A percentile compares a stretch with the other conserved stretches of the same genome.
These are phyloP conservation scores for Rhodotorula sp. DNA, from an alignment of 1,284 basidiomycete genomes.

Conservation along the genomic window DNA sequence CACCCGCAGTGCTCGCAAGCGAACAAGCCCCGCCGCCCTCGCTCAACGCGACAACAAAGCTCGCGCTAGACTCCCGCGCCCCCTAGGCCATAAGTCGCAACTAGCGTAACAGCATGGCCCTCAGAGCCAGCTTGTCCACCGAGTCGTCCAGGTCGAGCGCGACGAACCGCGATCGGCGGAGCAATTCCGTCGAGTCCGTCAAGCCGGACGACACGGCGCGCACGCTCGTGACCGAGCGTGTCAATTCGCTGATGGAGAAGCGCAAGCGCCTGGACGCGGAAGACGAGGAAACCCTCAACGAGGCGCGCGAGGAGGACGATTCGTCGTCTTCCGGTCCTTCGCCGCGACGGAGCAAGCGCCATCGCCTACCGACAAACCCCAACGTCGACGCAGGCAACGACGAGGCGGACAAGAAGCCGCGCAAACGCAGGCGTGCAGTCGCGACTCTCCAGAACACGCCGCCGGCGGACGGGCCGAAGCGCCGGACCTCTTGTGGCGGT, in stretches of 20 bases:
- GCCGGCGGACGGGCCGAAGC: background rate
- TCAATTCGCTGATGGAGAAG: background rate
- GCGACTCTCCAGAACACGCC: background rate
- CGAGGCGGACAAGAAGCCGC: background rate
- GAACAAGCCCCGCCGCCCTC: too few relatives aligned
- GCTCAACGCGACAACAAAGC: too few relatives aligned
- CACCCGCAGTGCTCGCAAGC: too few relatives aligned
- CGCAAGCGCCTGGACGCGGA: fast-evolving
- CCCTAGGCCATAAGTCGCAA: too few relatives aligned
- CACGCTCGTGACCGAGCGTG: background rate
- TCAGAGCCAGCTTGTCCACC: background rate
- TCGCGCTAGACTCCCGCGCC: too few relatives aligned
- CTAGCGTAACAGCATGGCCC: background rate
- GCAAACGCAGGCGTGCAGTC: background rate
- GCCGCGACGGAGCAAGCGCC: background rate
- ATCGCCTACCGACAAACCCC: too few relatives aligned
- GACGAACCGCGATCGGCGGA: background rate
- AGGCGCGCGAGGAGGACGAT: too few relatives aligned
- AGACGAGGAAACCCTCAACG: background rate
- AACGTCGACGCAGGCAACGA: background rate
- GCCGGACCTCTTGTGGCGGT: fast-evolving
- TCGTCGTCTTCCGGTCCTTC: background rate
- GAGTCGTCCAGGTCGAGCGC: background rate
- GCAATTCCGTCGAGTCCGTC: background rate
- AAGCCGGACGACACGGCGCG: background rate